Base-by-base conservation (phyloP, 805 yeast genomes). In the Alloascoidea hylecoeti region DNA sequence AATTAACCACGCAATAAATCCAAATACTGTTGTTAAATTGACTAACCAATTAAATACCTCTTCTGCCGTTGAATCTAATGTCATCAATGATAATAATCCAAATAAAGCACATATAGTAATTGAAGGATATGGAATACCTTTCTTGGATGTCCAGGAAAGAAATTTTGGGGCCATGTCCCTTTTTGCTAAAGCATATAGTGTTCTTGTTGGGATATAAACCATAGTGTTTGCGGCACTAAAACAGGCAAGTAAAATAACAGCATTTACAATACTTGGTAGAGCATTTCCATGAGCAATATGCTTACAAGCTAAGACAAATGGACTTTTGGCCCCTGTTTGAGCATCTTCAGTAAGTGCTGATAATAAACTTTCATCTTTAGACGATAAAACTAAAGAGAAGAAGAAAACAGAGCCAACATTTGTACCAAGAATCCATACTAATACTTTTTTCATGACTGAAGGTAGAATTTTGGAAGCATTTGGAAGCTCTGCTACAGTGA, bases 91-190 rank as follows among this genome's bases (percentile, higher is more conserved):
- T 23, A 77, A 55, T 1, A 69, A 49, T 0, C 80, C 79, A 51
- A 78, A 72, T 1, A 61, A 36, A 1, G 76, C 75, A 0, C 82
- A 64, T 44, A 75, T 69, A 19, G 77, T 43, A 2, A 80, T 85
- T 16, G 84, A 68, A 43, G 60, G 59, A 50, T 75, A 73, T 1
- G 89, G 89, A n/a, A 77, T 79, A 5, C 88, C 88, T 19, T 56
- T 55, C 18, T 63, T 60, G 38, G 72, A 70, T 52, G 86, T 77
- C 17, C 60, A 51, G 5, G 72, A 63, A 48, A 79, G 72, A 32
- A 72, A 49, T 28, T 58, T 58, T 5, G 88, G 88, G 1, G 30
- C 30, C 30, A 23, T 9, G 30, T 23, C n/a, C 13, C 30, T 9
- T 23, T 23, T 23, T 9, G 30, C 9, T 9, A 23, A n/a, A 9